Base-by-base conservation (phyloP, 2,329 filamentous ascomycete species). In the Aspergillus ustus region DNA sequence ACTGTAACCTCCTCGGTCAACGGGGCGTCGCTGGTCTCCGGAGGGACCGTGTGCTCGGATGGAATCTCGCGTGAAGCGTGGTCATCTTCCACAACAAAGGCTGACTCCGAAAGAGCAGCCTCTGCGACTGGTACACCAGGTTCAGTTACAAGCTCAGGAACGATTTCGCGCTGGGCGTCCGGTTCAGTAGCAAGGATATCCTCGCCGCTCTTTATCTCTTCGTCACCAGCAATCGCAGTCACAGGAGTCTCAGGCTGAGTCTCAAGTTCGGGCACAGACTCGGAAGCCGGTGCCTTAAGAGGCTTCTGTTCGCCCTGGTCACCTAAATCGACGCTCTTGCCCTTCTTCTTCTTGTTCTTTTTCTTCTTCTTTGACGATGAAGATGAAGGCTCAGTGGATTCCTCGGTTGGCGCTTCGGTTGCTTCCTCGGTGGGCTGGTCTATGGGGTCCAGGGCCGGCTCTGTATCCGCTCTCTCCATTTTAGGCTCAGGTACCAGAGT, bases 261-360 rank as follows among this genome's bases (percentile, higher is more conserved):
- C 28, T 46, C 25, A 9, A 13, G 25, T 19, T 48, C 29, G 8
- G 48, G 25, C 15, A 20, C 29, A 19, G 52, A 13, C 13, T 48
- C 20, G 43, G 28, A 19, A 2, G 15, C 29, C 3, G 45, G 37
- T 11, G 52, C 45, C 25, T 60, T 49, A 25, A 37, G 55, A 17
- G 45, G 20, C 55, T 57, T n/a, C 13, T 58, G 49, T 40, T 60
- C 40, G 9, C 72, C 70, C 8, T 65, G 56, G 54, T 57, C 57
- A 51, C 57, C 44, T 43, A 63, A n/a, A 31, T 69, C 63, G 34
- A 60, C 49, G 50, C 51, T 66, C 57, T 68, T 67, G 50, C 59
- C 66, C 66, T 67, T 75, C 66, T 75, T 73, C 62, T 74, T 75
- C 61, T 76, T 76, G 61, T 76, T 78, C 62, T 74, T 74, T 63